Evolutionary conservation across 306 rosid genomes (phyloP), one percentile per base, ranked within the genome.

Genomic region (Vicia villosa): DNA sequence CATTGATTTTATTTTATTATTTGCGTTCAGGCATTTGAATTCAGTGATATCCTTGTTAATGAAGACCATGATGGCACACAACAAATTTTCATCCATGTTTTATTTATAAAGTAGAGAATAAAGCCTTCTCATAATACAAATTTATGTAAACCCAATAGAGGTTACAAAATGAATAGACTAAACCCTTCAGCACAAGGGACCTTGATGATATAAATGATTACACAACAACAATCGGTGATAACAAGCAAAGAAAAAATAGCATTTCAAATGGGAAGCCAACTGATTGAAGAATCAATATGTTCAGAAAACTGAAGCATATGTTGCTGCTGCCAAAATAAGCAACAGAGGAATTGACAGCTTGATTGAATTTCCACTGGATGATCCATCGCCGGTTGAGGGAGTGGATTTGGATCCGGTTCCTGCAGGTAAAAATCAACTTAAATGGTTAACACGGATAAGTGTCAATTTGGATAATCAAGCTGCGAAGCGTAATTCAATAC

Each of bases 401-500:
- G 81, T 77, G 14, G 73, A 77, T 81, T 84, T 91, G 6, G 97
- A 87, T 66, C 95, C 92, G 1, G 75, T 10, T 79, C 96, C 96
- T 91, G 80, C 86, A 51, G 52, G 36, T 69, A 46, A 71, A 70
- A 56, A 36, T 51, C 52, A 59, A 55, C 37, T 32, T 72, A 57
- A 41, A 64, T 64, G 43, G 62, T 77, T 77, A 80, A 30, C 52
- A 50, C 0, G 20, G 78, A n/a, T n/a, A 28, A 38, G 54, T 63
- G 47, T 28, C 38, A 63, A 50, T 12, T 41, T 10, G 52, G 66
- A 50, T 24, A 12, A 46, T 54, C n/a, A 79, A 37, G 26, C 41
- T 22, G 9, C 2, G 17, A 69, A 37, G n/a, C 51, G 61, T 66
- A 63, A 15, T 54, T 6, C 41, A 68, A 66, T 41, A 54, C 55